Base-by-base conservation (phyloP, 768 basidiomycete genomes). In the Cubamyces lactineus region DNA sequence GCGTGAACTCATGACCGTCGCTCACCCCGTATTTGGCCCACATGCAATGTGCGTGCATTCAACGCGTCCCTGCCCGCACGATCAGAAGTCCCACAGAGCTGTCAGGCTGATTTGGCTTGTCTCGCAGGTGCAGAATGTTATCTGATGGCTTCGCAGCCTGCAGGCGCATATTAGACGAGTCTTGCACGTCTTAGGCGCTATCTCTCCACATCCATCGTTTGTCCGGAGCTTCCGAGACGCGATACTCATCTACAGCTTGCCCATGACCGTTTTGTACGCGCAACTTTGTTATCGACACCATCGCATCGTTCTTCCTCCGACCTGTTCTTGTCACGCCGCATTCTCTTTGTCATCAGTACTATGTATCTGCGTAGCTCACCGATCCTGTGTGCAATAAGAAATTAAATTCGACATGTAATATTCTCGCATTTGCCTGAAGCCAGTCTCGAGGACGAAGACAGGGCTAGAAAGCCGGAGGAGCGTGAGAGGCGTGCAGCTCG, bases 1-100 rank as follows among this genome's bases (percentile, higher is more conserved):
- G 80, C 16, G 69, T 72, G 72, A 76, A 69, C 49, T 61, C 67
- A 47, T 68, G 62, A 66, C 53, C 57, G 26, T 5, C 24, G 23
- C 28, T 21, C 28, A 45, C 34, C 21, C 45, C 34, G 16, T 41
- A 47, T 53, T 21, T 43, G 24, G 48, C 8, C 62, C 58, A 53
- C 65, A 54, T 66, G 62, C 53, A 59, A 38, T 57, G 67, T 66
- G 67, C 67, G 62, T 68, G 67, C 34, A 9, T 34, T 9, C 64
- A 55, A n/a, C 39, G 42, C 50, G 24, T 47, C 38, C 16, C 28
- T 41, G 24, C 54, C 30, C 34, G 53, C 38, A 41, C 53, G 39
- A 64, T 68, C 63, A 66, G 65, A 62, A 51, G 64, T 52, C 34
- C 19, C 46, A 34, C 30, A 30, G 57, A 58, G 55, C 61, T 64